A percentile compares a stretch with the other conserved stretches of the same genome.
These are phyloP conservation scores for Asterophora lycoperdoides DNA, from an alignment of 768 basidiomycete species.

Conservation along the genomic window DNA sequence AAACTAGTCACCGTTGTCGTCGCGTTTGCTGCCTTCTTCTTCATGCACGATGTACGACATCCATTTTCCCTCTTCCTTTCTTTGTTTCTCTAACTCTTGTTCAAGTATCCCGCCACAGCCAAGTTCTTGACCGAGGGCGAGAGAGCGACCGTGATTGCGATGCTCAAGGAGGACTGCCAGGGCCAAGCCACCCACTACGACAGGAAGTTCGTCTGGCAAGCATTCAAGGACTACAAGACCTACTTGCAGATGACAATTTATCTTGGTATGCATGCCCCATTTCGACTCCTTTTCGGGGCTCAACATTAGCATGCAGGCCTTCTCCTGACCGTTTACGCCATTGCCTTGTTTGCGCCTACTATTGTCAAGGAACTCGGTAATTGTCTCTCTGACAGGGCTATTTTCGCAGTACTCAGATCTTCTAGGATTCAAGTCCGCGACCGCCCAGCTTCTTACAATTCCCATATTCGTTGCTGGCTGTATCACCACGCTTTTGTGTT, in stretches of 20 bases:
- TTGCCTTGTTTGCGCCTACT: slow-evolving; percentile 47
- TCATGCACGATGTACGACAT: slow-evolving; percentile 50
- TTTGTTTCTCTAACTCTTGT: neutral
- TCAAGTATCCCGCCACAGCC: slow-evolving; percentile 55
- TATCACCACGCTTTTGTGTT: slow-evolving; percentile 34
- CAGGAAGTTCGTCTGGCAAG: slow-evolving; percentile 44
- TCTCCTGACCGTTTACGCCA: slow-evolving; percentile 40
- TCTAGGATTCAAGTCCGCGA: slow-evolving; percentile 41
- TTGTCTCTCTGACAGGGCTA: neutral
- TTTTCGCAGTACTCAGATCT: neutral
- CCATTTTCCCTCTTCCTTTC: neutral
- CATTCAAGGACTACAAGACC: slow-evolving; percentile 43
- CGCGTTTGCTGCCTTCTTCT: slow-evolving; percentile 42
- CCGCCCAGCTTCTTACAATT: slow-evolving; percentile 48
- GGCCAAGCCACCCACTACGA: slow-evolving; percentile 43
- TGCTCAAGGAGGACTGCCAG: slow-evolving; percentile 43
- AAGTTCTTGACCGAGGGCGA: slow-evolving; percentile 47
- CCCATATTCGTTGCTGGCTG: slow-evolving; percentile 49
- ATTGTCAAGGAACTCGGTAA: slow-evolving; percentile 41
- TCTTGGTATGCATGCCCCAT: slow-evolving; percentile 28
- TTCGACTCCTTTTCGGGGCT: neutral
- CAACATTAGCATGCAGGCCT: slow-evolving; percentile 20
- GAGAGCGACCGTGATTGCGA: slow-evolving; percentile 31
- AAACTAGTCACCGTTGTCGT: slow-evolving; percentile 32
- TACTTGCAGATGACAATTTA: slow-evolving; percentile 38